Base-by-base conservation (phyloP, 2,329 filamentous ascomycete genomes). In the Fusarium guadeloupense region DNA sequence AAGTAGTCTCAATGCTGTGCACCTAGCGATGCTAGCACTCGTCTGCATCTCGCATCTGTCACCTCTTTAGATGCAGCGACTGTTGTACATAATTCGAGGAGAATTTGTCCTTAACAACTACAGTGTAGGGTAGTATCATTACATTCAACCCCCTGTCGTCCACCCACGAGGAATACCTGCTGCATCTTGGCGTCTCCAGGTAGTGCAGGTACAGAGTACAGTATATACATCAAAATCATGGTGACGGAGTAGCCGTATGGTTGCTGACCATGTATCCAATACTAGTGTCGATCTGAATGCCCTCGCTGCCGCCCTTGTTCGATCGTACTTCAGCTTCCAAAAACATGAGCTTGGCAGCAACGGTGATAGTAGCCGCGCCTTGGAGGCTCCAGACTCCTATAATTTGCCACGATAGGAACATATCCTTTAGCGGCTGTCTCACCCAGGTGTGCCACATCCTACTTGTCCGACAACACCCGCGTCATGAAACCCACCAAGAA, bases 381-480 rank as follows among this genome's bases (percentile, higher is more conserved):
- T 23, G 50, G 52, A 64, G 37, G 60, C 50, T 64, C 61, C 33
- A 65, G 61, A 65, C 56, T 52, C 47, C 42, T 48, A 34, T 35
- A 34, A 49, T 56, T 54, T 39, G 61, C 56, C 44, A 53, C 54
- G 33, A 62, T 54, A 61, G 31, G 48, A 53, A 55, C 48, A 65
- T 58, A 30, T 38, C 49, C 34, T 46, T 28, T 34, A 40, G 54
- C 14, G 21, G 58, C 12, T 67, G 66, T 69, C 63, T 68, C 47
- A 66, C 46, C 55, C 37, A 28, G 40, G 54, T 46, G 60, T 67
- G 66, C 60, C 66, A 67, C 63, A 68, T 52, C 61, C 46, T 12
- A 12, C 25, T 43, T 58, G 61, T 52, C 60, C 63, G 58, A 59
- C 57, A 54, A 63, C 44, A 53, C 53, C 58, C 61, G 66, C 59